A percentile compares a stretch with the other conserved stretches of the same genome.
Evolutionary conservation across 2,329 filamentous ascomycete genomes (phyloP).

Genomic region (Rosellinia necatrix): DNA sequence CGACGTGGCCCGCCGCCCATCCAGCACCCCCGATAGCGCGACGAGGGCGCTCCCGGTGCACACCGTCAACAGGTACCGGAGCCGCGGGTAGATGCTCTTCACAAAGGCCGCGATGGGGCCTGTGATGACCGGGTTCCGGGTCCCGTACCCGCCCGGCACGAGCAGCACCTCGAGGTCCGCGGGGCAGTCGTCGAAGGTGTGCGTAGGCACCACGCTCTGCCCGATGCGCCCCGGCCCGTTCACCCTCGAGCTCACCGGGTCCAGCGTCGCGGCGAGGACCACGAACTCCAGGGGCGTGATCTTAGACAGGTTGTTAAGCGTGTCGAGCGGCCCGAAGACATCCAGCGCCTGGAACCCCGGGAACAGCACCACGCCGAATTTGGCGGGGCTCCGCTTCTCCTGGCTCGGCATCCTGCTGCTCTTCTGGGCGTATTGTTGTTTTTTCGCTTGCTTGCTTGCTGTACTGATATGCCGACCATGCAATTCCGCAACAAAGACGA

Average conservation of each 20-base stretch:
- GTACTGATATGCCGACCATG: background rate
- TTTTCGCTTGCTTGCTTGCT: too few relatives aligned
- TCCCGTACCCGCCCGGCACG: conserved; percentile 66
- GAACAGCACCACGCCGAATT: conserved; percentile 51
- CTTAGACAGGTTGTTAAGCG: conserved; percentile 48
- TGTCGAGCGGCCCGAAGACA: conserved; percentile 50
- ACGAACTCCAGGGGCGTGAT: conserved; percentile 45
- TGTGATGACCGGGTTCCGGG: conserved; percentile 41
- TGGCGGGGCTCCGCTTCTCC: conserved; percentile 31
- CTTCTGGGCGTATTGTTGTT: background rate
- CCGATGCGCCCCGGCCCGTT: conserved; percentile 40
- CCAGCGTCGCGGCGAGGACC: conserved; percentile 47
- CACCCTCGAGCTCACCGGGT: conserved; percentile 45
- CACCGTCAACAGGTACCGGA: conserved; percentile 65
- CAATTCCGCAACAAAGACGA: background rate
- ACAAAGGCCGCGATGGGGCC: conserved; percentile 52
- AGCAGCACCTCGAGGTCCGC: conserved; percentile 65
- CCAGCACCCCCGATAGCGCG: conserved; percentile 62
- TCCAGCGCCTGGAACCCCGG: conserved; percentile 47
- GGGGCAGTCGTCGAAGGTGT: conserved; percentile 58
- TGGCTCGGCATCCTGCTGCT: conserved; percentile 11
- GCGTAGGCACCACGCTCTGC: conserved; percentile 46
- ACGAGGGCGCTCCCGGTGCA: conserved; percentile 68
- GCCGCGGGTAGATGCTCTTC: conserved; percentile 47
- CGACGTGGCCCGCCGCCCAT: conserved; percentile 65